Evolutionary conservation across 495 filamentous ascomycete species (phyloP).

Genomic region (Tuber brumale): DNA sequence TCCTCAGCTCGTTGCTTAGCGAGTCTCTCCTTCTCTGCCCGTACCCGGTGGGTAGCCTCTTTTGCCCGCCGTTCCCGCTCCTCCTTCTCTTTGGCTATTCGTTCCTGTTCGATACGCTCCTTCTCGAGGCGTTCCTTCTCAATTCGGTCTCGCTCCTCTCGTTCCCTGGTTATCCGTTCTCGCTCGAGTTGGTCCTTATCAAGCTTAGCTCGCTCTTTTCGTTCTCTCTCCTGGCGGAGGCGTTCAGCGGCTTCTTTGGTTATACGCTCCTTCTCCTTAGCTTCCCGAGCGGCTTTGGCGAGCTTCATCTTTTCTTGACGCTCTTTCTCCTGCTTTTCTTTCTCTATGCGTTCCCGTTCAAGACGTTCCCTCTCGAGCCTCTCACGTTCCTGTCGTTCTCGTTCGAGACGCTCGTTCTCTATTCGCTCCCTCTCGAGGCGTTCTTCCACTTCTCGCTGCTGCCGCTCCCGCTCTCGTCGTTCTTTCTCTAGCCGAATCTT

Average conservation of each 20-base stretch:
- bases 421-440: slow-evolving; percentile 29
- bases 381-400: slow-evolving; percentile 48
- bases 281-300: slow-evolving; percentile 30
- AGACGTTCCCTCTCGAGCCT: slow-evolving; percentile 43
- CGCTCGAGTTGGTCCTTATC: slow-evolving; percentile 43
- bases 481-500: slow-evolving; percentile 43
- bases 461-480: slow-evolving; percentile 43
- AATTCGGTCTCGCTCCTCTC: slow-evolving; percentile 32
- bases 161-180: slow-evolving; percentile 42
- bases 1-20: slow-evolving; percentile 42
- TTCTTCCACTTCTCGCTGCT: slow-evolving; percentile 17
- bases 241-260: slow-evolving; percentile 33
- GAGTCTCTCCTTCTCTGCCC: slow-evolving; percentile 39
- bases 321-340: slow-evolving; percentile 48
- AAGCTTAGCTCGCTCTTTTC: slow-evolving; percentile 25
- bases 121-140: slow-evolving; percentile 37
- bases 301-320: slow-evolving; percentile 46
- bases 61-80: slow-evolving; percentile 36
- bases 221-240: slow-evolving; percentile 32
- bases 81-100: slow-evolving; percentile 41
- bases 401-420: slow-evolving; percentile 41
- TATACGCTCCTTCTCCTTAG: slow-evolving; percentile 40
- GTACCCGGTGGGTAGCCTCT: slow-evolving; percentile 30
- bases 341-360: slow-evolving; percentile 44
- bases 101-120: slow-evolving; percentile 31